These are phyloP conservation scores for Lithocarpus polystachyus DNA, from an alignment of 306 rosid genomes.

Conservation along the genomic window DNA sequence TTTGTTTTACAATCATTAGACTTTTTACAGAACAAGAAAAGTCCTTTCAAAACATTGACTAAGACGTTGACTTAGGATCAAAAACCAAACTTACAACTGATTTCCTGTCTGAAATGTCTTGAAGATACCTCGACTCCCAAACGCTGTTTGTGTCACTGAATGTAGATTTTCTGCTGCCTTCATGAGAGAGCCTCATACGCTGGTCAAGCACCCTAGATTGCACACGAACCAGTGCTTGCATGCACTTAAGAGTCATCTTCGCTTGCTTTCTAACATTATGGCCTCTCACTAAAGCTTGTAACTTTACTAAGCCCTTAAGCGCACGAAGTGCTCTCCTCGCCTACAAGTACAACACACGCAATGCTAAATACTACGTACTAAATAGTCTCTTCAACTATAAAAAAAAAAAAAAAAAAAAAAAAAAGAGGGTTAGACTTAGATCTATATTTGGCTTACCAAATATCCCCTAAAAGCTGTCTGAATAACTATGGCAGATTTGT, in stretches of 20 bases:
- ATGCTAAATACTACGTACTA: not conserved
- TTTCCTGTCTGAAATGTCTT: constrained; percentile 75
- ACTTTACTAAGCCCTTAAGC: constrained; percentile 84
- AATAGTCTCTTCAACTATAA: not conserved
- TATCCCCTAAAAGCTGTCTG: constrained; percentile 96
- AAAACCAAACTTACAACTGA: constrained; percentile 51
- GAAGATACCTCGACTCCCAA: constrained; percentile 72
- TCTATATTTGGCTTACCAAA: constrained; percentile 49
- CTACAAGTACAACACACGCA: constrained; percentile 28
- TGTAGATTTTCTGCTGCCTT: constrained; percentile 78
- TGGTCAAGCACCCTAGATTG: constrained; percentile 87
- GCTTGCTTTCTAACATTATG: constrained; percentile 97
- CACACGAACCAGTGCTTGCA: constrained; percentile 90
- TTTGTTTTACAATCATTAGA: not conserved
- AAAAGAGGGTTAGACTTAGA: not conserved
- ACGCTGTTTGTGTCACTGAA: constrained; percentile 73
- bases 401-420: not conserved
- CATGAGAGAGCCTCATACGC: constrained; percentile 69
- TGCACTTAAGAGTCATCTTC: constrained; percentile 86
- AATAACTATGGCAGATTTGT: constrained; percentile 52
- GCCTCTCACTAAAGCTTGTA: constrained; percentile 95
- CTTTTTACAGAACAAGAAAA: constrained; percentile 14
- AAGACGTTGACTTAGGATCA: not conserved
- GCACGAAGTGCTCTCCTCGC: constrained; percentile 96
- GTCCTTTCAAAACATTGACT: not conserved